phyloP scores from a whole-genome alignment of 768 basidiomycete species.

The Pulveroboletus sp. region DNA sequence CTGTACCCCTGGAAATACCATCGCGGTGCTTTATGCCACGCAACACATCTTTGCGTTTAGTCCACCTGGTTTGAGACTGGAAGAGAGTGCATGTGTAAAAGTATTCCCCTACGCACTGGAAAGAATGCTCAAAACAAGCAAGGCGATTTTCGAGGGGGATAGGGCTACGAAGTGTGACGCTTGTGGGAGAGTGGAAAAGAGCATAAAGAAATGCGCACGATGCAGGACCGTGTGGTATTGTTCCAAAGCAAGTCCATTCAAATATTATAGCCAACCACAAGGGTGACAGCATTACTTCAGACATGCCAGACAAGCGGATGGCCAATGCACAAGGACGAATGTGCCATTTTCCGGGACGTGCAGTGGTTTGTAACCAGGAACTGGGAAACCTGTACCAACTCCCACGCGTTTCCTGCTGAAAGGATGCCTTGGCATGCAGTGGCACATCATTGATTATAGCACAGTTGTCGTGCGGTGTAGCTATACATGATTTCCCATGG shows the following conservation, averaged over 20 bases:
- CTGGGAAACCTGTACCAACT: conserved; percentile 17
- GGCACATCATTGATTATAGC: conserved; percentile 6
- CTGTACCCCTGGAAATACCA: conserved; percentile 25
- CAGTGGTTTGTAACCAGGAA: conserved; percentile 29
- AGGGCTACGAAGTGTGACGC: conserved; percentile 20
- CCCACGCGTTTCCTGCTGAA: conserved; percentile 21
- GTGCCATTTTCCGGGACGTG: conserved; percentile 23
- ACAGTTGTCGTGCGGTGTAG: neutral
- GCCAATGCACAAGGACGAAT: conserved; percentile 21
- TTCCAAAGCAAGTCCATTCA: conserved; percentile 21
- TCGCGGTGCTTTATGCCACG: conserved; percentile 29
- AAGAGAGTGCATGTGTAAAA: conserved; percentile 21
- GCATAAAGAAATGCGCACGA: conserved; percentile 23
- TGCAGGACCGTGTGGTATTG: conserved; percentile 29
- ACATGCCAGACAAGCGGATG: conserved; percentile 21
- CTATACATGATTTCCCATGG: neutral
- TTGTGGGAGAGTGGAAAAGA: conserved; percentile 17
- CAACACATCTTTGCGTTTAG: conserved; percentile 29
- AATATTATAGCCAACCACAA: neutral
- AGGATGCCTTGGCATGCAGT: conserved; percentile 12
- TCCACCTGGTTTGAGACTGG: conserved; percentile 26
- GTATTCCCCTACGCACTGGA: conserved; percentile 27
- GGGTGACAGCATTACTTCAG: conserved; percentile 12
- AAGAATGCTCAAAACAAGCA: conserved; percentile 25
- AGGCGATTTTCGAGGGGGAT: conserved; percentile 14